phyloP scores from a whole-genome alignment of 1,139 yeast species.

The Candida sp. region DNA sequence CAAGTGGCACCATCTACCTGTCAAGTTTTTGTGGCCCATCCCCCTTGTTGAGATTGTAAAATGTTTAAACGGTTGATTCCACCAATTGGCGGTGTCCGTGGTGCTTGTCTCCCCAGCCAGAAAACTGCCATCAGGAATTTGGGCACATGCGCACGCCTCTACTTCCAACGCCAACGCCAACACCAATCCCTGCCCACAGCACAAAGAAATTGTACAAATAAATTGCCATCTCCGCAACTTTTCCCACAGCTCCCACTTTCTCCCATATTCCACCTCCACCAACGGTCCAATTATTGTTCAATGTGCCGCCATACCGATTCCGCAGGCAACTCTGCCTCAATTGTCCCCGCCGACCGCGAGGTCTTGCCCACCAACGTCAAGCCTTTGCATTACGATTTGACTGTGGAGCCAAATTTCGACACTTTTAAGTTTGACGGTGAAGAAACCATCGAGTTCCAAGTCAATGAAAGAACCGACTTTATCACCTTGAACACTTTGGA shows the following conservation, averaged over 20 bases:
- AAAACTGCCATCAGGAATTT: background rate
- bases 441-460: slow-evolving; percentile 67
- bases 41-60: too few species aligned
- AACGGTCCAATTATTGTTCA: slow-evolving; percentile 8
- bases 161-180: background rate
- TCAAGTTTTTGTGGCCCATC: background rate
- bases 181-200: background rate
- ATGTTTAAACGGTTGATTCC: background rate
- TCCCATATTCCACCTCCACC: background rate
- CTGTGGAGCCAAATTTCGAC: slow-evolving; percentile 74
- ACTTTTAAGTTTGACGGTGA: slow-evolving; percentile 74
- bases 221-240: slow-evolving; percentile 7
- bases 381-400: slow-evolving; percentile 72
- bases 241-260: background rate
- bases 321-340: slow-evolving; percentile 18
- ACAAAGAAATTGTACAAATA: slow-evolving; percentile 5
- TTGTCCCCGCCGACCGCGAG: slow-evolving; percentile 50
- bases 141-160: slow-evolving; percentile 1
- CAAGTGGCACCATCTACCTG: background rate
- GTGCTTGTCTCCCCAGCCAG: too few species aligned
- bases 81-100: background rate
- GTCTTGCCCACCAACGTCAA: slow-evolving; percentile 74
- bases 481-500: slow-evolving; percentile 69
- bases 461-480: slow-evolving; percentile 53
- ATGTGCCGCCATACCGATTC: slow-evolving; percentile 17